phyloP scores from a whole-genome alignment of 2,329 filamentous ascomycete species.

The Niveomyces coronatus region DNA sequence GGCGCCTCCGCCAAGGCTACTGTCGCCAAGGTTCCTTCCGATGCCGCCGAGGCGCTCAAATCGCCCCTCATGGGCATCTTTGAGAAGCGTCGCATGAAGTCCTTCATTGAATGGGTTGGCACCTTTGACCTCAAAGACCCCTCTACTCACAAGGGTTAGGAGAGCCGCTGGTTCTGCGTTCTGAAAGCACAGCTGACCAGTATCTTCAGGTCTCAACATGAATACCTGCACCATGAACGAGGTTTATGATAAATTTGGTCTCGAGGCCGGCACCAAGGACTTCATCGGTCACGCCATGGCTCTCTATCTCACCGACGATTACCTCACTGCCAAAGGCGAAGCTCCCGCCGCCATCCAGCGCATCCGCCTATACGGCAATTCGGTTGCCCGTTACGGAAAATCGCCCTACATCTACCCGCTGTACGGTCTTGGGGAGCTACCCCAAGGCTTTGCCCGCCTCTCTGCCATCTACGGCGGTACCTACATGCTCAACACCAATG shows the following conservation, averaged over 20 bases:
- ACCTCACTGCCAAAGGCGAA: constrained; percentile 61
- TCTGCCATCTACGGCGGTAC: constrained; percentile 98
- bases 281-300: constrained; percentile 99
- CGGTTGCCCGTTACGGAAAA: constrained; percentile 94
- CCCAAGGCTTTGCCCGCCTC: constrained; percentile 92
- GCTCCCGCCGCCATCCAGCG: constrained; percentile 82
- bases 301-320: constrained; percentile 82
- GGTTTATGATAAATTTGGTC: constrained; percentile 96
- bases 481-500: constrained; percentile 95
- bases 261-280: constrained; percentile 81
- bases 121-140: constrained; percentile 74
- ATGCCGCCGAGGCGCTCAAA: constrained; percentile 78
- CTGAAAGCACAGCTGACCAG: too few relatives aligned
- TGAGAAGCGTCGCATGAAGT: constrained; percentile 94
- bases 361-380: constrained; percentile 94
- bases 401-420: constrained; percentile 99
- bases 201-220: constrained; percentile 63
- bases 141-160: constrained; percentile 76
- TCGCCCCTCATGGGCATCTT: constrained; percentile 96
- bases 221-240: constrained; percentile 82
- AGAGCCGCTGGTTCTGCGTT: neutral
- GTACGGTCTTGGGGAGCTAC: constrained; percentile 93
- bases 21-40: constrained; percentile 92
- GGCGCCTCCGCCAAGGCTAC: constrained; percentile 72
- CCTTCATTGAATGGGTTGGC: constrained; percentile 92